Evolutionary conservation across 768 basidiomycete genomes (phyloP).

Genomic region (Chalciporus pseudorubinellus): DNA sequence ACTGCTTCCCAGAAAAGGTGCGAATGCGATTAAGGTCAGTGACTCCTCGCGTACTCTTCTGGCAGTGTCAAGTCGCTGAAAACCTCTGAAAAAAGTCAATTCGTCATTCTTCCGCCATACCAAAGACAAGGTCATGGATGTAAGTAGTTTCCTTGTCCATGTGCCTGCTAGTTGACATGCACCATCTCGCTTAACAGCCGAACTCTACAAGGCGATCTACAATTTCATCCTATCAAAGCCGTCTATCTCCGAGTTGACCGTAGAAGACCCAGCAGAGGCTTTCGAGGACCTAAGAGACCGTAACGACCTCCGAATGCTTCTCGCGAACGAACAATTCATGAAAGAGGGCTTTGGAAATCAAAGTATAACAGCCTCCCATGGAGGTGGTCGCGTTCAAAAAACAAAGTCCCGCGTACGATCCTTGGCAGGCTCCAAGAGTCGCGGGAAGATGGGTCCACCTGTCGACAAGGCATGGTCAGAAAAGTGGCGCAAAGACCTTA

Average conservation of each 20-base stretch:
- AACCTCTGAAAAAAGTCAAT: conserved; percentile 61
- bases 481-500: conserved; percentile 76
- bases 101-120: conserved; percentile 88
- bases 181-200: conserved; percentile 47
- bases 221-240: conserved; percentile 64
- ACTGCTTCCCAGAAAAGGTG: conserved; percentile 89
- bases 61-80: neutral
- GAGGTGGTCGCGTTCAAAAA: conserved; percentile 44
- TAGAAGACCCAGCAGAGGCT: conserved; percentile 97
- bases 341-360: conserved; percentile 61
- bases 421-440: conserved; percentile 23
- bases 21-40: conserved; percentile 81
- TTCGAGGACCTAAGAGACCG: conserved; percentile 96
- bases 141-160: conserved; percentile 37
- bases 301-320: conserved; percentile 80
- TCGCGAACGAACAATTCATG: conserved; percentile 62
- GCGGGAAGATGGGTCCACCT: conserved; percentile 75
- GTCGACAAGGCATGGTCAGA: conserved; percentile 75
- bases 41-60: neutral
- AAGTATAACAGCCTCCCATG: conserved; percentile 37
- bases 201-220: conserved; percentile 85
- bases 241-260: conserved; percentile 85
- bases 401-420: conserved; percentile 39
- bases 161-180: neutral
- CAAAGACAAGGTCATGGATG: conserved; percentile 90